Evolutionary conservation across 2,329 filamentous ascomycete genomes (phyloP).

Genomic region (Xylogone sp.): DNA sequence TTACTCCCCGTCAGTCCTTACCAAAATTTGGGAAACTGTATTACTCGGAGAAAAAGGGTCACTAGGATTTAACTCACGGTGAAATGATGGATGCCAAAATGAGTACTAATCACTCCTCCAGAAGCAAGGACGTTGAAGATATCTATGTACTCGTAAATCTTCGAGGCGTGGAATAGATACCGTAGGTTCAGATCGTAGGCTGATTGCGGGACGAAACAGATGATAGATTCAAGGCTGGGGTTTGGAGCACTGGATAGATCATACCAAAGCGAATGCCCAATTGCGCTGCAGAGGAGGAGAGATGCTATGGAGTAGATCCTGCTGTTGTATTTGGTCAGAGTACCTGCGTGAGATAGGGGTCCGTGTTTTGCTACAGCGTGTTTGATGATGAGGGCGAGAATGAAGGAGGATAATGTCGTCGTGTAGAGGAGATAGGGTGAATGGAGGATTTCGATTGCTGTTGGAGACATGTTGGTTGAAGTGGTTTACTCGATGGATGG

Average conservation of each 20-base stretch:
- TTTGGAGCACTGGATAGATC: neutral
- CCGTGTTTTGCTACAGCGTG: neutral
- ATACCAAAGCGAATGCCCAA: neutral
- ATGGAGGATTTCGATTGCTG: no score
- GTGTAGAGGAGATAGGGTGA: neutral
- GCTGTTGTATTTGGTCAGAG: slow-evolving; percentile 3
- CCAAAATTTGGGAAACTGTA: no score
- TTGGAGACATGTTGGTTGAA: no score
- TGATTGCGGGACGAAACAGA: neutral
- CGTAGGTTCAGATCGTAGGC: slow-evolving; percentile 1
- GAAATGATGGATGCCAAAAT: slow-evolving; percentile 29
- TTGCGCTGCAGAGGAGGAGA: slow-evolving; percentile 2
- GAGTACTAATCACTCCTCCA: slow-evolving; percentile 20
- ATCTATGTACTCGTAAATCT: slow-evolving; percentile 30
- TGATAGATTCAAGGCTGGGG: neutral
- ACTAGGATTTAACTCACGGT: slow-evolving; percentile 12
- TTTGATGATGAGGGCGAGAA: neutral
- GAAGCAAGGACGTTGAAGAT: slow-evolving; percentile 26
- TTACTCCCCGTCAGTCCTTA: no score
- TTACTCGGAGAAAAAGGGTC: no score
- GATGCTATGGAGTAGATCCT: slow-evolving; percentile 3
- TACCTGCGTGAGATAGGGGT: neutral
- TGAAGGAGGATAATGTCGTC: neutral
- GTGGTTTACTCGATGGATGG: no score
- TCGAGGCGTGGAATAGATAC: slow-evolving; percentile 23